phyloP scores from a whole-genome alignment of 2,329 filamentous ascomycete species.

The Sclerotinia trifoliorum region DNA sequence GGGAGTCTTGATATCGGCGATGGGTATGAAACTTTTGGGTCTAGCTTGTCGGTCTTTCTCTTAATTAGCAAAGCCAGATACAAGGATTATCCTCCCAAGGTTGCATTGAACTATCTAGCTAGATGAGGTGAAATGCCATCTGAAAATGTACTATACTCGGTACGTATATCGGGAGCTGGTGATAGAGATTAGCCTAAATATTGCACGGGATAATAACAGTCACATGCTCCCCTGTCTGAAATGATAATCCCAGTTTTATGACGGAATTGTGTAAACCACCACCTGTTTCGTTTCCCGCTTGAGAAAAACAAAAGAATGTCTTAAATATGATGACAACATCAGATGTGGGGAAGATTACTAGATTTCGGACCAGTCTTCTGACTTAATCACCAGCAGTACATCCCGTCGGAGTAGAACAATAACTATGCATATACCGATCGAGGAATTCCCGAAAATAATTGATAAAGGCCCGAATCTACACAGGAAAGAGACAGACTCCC shows the following conservation, averaged over 20 bases:
- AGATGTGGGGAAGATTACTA: slow-evolving; percentile 6
- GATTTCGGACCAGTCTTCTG: slow-evolving; percentile 7
- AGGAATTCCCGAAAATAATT: not conserved
- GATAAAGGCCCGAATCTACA: slow-evolving; percentile 5
- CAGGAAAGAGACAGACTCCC: not conserved
- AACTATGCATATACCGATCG: not conserved
- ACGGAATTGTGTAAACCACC: not conserved
- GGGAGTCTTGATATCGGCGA: not conserved
- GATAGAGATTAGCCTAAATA: not conserved
- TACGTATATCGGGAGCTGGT: not conserved
- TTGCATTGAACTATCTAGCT: not conserved
- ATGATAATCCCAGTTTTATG: not conserved
- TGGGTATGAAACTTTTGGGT: not conserved
- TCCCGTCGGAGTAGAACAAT: not conserved
- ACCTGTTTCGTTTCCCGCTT: not conserved
- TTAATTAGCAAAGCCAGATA: not conserved
- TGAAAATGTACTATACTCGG: not conserved
- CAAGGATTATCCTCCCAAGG: not conserved
- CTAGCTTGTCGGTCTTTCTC: not conserved
- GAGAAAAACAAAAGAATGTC: not conserved
- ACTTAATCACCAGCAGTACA: slow-evolving; percentile 7
- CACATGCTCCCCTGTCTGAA: not conserved
- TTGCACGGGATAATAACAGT: slow-evolving; percentile 6
- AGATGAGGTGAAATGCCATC: not conserved
- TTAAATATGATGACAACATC: not conserved